Percentiles rank a stretch among this genome's conserved stretches.
phyloP scores from a whole-genome alignment of 345 rosid species.

The Syzygium aqueum region DNA sequence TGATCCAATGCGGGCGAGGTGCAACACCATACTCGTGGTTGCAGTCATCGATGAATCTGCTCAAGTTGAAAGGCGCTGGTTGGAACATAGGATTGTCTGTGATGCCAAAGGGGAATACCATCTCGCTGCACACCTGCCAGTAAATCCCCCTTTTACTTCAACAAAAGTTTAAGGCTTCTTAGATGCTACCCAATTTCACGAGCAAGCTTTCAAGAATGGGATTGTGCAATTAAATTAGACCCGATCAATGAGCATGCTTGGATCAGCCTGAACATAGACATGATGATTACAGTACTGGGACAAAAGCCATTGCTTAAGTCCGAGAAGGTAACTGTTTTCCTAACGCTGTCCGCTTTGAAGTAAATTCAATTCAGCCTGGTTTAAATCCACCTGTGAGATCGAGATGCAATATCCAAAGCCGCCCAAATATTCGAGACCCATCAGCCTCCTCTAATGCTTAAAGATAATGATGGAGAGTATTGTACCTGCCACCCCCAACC shows the following conservation, averaged over 20 bases:
- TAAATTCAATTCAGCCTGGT: no score
- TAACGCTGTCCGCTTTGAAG: no score
- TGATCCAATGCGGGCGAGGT: slow-evolving; percentile 45
- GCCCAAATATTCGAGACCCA: neutral
- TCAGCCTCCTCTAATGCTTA: slow-evolving; percentile 10
- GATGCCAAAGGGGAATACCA: slow-evolving; percentile 29
- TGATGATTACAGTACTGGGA: no score
- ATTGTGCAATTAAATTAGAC: neutral
- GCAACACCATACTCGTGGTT: slow-evolving; percentile 4
- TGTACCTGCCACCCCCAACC: slow-evolving; percentile 49
- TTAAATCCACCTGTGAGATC: no score
- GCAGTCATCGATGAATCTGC: slow-evolving; percentile 1
- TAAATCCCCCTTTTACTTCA: neutral
- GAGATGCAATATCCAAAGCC: no score
- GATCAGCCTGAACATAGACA: neutral
- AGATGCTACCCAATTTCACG: neutral
- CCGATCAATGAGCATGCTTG: neutral
- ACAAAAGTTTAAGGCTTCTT: neutral
- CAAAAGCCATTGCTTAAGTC: no score
- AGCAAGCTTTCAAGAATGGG: neutral
- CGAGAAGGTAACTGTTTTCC: no score
- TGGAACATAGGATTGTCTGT: slow-evolving; percentile 31
- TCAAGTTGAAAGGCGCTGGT: slow-evolving; percentile 6
- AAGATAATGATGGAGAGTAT: slow-evolving; percentile 11
- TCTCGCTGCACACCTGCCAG: slow-evolving; percentile 37